These are phyloP conservation scores for Pseudognaphalium luteoalbum DNA, from an alignment of 129 eudicot genomes.

Conservation along the genomic window DNA sequence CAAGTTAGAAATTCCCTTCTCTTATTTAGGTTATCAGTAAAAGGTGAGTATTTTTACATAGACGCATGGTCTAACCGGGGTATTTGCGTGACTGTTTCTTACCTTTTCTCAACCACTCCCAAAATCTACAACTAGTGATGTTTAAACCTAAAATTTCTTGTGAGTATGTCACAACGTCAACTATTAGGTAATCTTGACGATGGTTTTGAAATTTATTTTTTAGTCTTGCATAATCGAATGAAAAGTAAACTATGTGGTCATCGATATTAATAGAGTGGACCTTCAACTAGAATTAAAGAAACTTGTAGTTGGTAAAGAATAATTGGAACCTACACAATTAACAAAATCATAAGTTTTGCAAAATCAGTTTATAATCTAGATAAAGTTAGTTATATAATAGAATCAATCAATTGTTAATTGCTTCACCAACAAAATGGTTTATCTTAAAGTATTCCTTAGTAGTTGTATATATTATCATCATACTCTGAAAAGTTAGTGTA, in stretches of 20 bases:
- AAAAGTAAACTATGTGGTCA: neutral
- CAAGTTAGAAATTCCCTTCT: too few relatives aligned
- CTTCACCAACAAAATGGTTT: neutral
- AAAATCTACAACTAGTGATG: too few relatives aligned
- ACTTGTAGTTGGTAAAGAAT: neutral
- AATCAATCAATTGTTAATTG: neutral
- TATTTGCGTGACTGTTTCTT: too few relatives aligned
- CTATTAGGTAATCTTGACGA: too few relatives aligned
- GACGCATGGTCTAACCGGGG: too few relatives aligned
- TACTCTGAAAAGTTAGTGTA: slow-evolving; percentile 23
- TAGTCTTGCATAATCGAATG: neutral
- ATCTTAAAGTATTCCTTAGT: neutral
- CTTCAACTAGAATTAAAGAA: neutral
- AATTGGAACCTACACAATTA: neutral
- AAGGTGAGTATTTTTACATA: too few relatives aligned
- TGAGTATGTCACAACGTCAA: too few relatives aligned
- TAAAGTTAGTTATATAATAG: neutral
- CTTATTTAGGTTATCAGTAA: too few relatives aligned
- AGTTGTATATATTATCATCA: neutral
- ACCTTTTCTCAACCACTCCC: too few relatives aligned
- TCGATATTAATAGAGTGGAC: neutral
- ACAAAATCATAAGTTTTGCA: neutral
- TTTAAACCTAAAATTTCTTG: too few relatives aligned
- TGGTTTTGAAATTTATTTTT: too few relatives aligned
- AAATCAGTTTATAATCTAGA: neutral